Evolutionary conservation across 371 early-diverging fungal species (phyloP), one percentile per base, ranked within the genome.

Genomic region (Mortierella sp.): DNA sequence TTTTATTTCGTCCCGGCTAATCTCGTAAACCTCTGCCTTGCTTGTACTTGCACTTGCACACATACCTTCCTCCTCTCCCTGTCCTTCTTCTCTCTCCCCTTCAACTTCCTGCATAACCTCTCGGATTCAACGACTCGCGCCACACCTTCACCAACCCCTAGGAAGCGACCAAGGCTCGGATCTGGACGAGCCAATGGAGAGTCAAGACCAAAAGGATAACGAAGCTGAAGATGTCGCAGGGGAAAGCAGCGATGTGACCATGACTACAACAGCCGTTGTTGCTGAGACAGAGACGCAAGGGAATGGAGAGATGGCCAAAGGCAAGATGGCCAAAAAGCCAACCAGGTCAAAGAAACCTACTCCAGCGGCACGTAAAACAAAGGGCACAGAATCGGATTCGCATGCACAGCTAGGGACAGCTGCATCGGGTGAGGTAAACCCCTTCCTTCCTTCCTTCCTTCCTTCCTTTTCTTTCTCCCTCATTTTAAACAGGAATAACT

Each of bases 121-220:
- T 37, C 9, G 37, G 37, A 37, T n/a, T n/a, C 37, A 37, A 37
- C 37, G 37, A 37, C 37, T 37, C 37, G 37, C 37, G 37, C 37
- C 37, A 37, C 37, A 37, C 37, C 9, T 9, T 37, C 9, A 5
- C 37, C 37, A 37, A 37, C 37, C 37, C 37, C 37, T 37, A 37
- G 37, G 37, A 37, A 37, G 37, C 37, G 37, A 37, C 37, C 37
- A 37, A 37, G 61, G 29, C 25, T 29, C 61, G 12, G 74, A 74
- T 25, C 28, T 57, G 56, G 57, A 62, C n/a, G 60, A 64, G 28
- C n/a, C 55, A 4, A 60, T 53, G n/a, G 59, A 66, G 37, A 57
- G 57, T 2, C 57, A 47, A 44, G 58, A 25, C 18, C 21, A 37
- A 16, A 30, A 26, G n/a, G 65, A 46, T 23, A 23, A 23, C n/a